Evolutionary conservation across 768 basidiomycete species (phyloP).

Genomic region (Tricholoma bakamatsutake): DNA sequence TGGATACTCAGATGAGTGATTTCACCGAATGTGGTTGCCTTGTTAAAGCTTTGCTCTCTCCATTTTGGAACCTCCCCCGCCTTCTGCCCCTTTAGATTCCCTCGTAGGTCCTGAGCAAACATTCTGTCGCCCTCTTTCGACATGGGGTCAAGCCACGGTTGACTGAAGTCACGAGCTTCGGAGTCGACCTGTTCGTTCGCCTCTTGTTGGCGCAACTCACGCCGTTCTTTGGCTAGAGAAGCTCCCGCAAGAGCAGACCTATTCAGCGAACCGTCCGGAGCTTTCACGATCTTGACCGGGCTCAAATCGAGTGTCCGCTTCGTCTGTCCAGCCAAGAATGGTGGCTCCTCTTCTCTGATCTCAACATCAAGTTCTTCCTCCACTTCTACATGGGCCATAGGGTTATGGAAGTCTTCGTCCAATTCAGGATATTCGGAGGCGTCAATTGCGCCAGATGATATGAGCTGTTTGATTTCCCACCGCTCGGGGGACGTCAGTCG

Average conservation of each 20-base stretch:
- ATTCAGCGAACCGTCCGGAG: slow-evolving; percentile 95
- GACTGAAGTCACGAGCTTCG: slow-evolving; percentile 89
- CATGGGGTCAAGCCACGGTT: slow-evolving; percentile 99
- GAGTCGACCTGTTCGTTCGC: slow-evolving; percentile 92
- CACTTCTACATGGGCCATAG: slow-evolving; percentile 74
- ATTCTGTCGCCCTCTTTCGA: slow-evolving; percentile 78
- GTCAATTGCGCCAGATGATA: slow-evolving; percentile 88
- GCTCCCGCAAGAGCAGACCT: slow-evolving; percentile 93
- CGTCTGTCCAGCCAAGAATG: slow-evolving; percentile 94
- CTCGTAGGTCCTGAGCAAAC: slow-evolving; percentile 91
- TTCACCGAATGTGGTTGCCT: slow-evolving; percentile 93
- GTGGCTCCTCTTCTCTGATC: slow-evolving; percentile 92
- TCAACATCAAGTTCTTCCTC: slow-evolving; percentile 98
- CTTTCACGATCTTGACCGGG: slow-evolving; percentile 97
- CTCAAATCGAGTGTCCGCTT: slow-evolving; percentile 93
- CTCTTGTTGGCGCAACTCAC: slow-evolving; percentile 92
- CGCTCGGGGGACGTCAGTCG: slow-evolving; percentile 93
- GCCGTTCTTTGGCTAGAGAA: slow-evolving; percentile 88
- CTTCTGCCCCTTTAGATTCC: slow-evolving; percentile 76
- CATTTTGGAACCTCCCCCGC: slow-evolving; percentile 81
- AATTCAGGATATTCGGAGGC: slow-evolving; percentile 93
- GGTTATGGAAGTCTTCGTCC: slow-evolving; percentile 78
- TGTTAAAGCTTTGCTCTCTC: slow-evolving; percentile 91
- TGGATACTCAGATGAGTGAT: slow-evolving; percentile 87
- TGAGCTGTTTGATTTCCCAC: slow-evolving; percentile 99